phyloP scores from a whole-genome alignment of 2,329 filamentous ascomycete species.

The Aspergillus pseudonomiae region DNA sequence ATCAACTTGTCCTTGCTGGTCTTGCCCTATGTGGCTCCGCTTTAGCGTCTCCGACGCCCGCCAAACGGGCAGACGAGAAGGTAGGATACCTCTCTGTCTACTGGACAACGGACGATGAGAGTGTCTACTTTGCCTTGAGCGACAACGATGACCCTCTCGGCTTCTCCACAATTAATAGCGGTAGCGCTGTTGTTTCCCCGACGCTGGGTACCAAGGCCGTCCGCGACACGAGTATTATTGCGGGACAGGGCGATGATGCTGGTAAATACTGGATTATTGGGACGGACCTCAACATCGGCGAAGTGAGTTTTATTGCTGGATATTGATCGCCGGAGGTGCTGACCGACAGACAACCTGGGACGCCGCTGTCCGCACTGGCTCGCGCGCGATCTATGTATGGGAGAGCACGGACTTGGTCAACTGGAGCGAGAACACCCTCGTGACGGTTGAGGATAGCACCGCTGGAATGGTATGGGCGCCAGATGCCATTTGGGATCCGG shows the following conservation, averaged over 20 bases:
- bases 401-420: constrained; percentile 18
- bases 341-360: constrained; percentile 17
- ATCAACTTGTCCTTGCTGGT: neutral
- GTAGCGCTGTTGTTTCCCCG: constrained; percentile 14
- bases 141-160: constrained; percentile 13
- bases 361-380: constrained; percentile 15
- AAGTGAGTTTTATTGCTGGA: neutral
- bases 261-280: constrained; percentile 22
- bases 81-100: constrained; percentile 18
- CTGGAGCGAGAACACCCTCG: constrained; percentile 15
- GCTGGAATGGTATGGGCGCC: constrained; percentile 22
- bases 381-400: constrained; percentile 19
- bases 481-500: constrained; percentile 20
- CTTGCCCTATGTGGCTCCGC: neutral
- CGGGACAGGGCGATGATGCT: constrained; percentile 9
- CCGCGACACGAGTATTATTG: constrained; percentile 17
- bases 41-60: neutral
- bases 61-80: neutral
- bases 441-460: constrained; percentile 17
- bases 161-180: constrained; percentile 11
- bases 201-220: constrained; percentile 20
- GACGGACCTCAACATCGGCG: constrained; percentile 19
- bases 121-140: constrained; percentile 19
- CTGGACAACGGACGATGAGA: constrained; percentile 20
- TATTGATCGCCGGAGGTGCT: neutral